These are phyloP conservation scores for Thelonectria discophora DNA, from an alignment of 2,329 filamentous ascomycete species.

Conservation along the genomic window DNA sequence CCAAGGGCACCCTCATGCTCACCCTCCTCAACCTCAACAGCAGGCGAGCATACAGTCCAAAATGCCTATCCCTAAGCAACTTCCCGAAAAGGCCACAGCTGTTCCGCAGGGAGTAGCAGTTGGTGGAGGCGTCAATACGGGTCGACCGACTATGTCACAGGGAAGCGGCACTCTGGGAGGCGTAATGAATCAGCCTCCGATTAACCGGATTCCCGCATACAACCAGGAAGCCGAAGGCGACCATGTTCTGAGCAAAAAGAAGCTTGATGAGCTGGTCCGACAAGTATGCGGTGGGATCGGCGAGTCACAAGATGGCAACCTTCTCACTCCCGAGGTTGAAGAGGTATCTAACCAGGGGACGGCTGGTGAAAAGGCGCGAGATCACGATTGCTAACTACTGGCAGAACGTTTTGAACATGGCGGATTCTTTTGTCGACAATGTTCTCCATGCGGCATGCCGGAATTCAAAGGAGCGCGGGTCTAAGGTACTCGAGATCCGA, in stretches of 20 bases:
- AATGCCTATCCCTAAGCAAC: constrained; percentile 83
- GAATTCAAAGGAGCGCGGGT: constrained; percentile 91
- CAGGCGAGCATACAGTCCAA: constrained; percentile 62
- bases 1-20: constrained; percentile 57
- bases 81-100: constrained; percentile 73
- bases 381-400: constrained; percentile 29
- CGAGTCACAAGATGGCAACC: constrained; percentile 77
- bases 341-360: constrained; percentile 69
- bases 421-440: constrained; percentile 94
- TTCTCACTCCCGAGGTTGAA: constrained; percentile 91
- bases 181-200: constrained; percentile 86
- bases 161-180: constrained; percentile 81
- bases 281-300: constrained; percentile 87
- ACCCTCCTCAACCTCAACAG: constrained; percentile 55
- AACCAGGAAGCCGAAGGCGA: constrained; percentile 92
- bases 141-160: constrained; percentile 84
- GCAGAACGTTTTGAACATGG: constrained; percentile 85
- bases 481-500: constrained; percentile 87
- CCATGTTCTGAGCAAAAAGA: constrained; percentile 95
- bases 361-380: not conserved
- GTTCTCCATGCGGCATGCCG: constrained; percentile 88
- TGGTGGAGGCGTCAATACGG: constrained; percentile 65
- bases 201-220: constrained; percentile 82
- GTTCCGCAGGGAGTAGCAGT: constrained; percentile 79
- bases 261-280: constrained; percentile 91